Evolutionary conservation across 331 rosid genomes (phyloP).

Genomic region (Cydonia oblonga): DNA sequence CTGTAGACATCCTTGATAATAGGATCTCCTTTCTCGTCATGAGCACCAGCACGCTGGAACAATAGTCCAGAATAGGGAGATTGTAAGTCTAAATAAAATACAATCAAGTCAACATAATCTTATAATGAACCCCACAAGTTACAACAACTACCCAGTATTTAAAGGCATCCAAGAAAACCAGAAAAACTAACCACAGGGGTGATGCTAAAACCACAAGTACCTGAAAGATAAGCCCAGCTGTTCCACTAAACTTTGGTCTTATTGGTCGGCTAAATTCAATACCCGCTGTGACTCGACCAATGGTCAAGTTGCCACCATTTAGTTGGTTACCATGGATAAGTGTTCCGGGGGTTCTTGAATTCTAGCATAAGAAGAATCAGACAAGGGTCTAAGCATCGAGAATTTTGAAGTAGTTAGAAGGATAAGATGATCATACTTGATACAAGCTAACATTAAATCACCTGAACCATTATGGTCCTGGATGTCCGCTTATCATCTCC

Average conservation of each 20-base stretch:
- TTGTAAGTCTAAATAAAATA: neutral
- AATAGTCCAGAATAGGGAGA: neutral
- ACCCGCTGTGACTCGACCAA: slow-evolving; percentile 80
- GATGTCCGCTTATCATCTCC: slow-evolving; percentile 99
- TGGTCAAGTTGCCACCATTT: slow-evolving; percentile 45
- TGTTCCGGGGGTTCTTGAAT: slow-evolving; percentile 96
- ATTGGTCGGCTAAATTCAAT: slow-evolving; percentile 83
- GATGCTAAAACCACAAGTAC: slow-evolving; percentile 24
- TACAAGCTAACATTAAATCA: slow-evolving; percentile 21
- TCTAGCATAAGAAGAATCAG: slow-evolving; percentile 34
- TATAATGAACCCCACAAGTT: neutral
- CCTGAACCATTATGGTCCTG: slow-evolving; percentile 90
- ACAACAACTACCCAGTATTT: neutral
- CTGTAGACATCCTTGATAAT: slow-evolving; percentile 59
- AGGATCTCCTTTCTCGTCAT: slow-evolving; percentile 59
- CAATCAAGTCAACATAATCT: neutral
- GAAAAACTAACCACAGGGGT: neutral
- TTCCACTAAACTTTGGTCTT: slow-evolving; percentile 98
- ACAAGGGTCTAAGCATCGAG: slow-evolving; percentile 7
- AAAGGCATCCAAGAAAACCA: neutral
- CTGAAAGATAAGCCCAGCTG: slow-evolving; percentile 81
- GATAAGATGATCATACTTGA: neutral
- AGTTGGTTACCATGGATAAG: slow-evolving; percentile 53
- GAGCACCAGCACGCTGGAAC: slow-evolving; percentile 71
- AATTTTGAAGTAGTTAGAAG: neutral